Base-by-base conservation (phyloP, 1,284 basidiomycete species). In the Cryptococcus floricola region DNA sequence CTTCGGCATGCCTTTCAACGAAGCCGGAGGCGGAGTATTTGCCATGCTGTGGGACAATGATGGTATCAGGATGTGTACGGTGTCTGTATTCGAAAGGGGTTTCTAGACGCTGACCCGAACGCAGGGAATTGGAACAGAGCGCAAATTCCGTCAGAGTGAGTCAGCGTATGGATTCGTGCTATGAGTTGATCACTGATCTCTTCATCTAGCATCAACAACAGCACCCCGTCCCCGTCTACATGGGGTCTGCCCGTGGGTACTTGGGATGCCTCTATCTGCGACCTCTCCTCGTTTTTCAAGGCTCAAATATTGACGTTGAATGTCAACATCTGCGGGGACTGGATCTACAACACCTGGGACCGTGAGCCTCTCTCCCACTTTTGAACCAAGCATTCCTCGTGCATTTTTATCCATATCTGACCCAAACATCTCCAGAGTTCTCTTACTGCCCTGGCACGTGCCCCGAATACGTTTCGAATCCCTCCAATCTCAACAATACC, bases 1-100 rank as follows among this genome's bases (percentile, higher is more conserved):
- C 7, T 94, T 85, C 62, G 90, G 90, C 1, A 76, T 81, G 52
- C 80, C 79, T 4, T 90, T 91, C 79, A 91, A 91, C 75, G 65
- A 61, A 14, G 69, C 67, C 13, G 78, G 79, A 2, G 91, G 91
- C 10, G 90, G 89, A 16, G 87, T 91, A 19, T 90, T 80, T 64
- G 89, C 84, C 1, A 85, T 87, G 74, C 73, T 84, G 38, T 87
- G 88, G 85, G 82, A 87, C 63, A 66, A 68, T 31, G 68, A 74
- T 6, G 89, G 87, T 5, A 85, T 95, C 72, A 81, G 79, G 50
- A 81, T 92, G 48, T 95, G 89, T 78, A 57, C 64, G 72, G 75
- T 34, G 3, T 42, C 19, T 48, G 27, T 6, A 8, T 12, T 23
- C 9, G 13, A 38, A 4, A 8, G 9, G 10, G 48, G 18, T n/a